phyloP scores from a whole-genome alignment of 345 rosid genomes.

The Cardamine occulta region DNA sequence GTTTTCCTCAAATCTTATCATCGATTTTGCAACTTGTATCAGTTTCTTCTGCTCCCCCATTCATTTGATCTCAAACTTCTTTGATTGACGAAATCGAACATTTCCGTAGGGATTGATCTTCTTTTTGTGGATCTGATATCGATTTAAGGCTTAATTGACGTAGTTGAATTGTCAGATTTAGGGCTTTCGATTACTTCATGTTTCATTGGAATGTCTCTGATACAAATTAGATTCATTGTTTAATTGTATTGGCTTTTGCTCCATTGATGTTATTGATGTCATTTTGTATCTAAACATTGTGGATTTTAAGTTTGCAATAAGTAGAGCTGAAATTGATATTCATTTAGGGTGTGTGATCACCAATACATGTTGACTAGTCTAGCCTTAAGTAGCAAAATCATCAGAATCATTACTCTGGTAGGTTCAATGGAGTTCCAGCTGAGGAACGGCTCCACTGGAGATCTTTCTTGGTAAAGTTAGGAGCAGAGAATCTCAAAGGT shows the following conservation, averaged over 20 bases:
- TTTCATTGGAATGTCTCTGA: not conserved
- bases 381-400: constrained; percentile 4
- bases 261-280: not conserved
- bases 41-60: not conserved
- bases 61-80: constrained; percentile 10
- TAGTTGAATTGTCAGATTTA: constrained; percentile 5
- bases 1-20: not conserved
- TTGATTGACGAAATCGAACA: not conserved
- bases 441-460: constrained; percentile 95
- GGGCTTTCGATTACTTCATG: not conserved
- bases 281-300: not conserved
- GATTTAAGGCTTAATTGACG: not conserved
- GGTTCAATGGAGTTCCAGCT: constrained; percentile 97
- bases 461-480: constrained; percentile 88
- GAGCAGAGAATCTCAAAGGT: constrained; percentile 90
- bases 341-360: not conserved
- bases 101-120: not conserved
- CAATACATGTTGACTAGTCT: constrained; percentile 4
- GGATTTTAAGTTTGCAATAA: not conserved
- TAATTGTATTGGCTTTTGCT: too few relatives aligned
- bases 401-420: constrained; percentile 34
- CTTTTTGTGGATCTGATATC: constrained; percentile 11
- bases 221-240: not conserved
- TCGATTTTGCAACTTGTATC: constrained; percentile 17
- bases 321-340: constrained; percentile 10